phyloP scores from a whole-genome alignment of 2,329 filamentous ascomycete genomes.

The Ophiostoma ulmi region DNA sequence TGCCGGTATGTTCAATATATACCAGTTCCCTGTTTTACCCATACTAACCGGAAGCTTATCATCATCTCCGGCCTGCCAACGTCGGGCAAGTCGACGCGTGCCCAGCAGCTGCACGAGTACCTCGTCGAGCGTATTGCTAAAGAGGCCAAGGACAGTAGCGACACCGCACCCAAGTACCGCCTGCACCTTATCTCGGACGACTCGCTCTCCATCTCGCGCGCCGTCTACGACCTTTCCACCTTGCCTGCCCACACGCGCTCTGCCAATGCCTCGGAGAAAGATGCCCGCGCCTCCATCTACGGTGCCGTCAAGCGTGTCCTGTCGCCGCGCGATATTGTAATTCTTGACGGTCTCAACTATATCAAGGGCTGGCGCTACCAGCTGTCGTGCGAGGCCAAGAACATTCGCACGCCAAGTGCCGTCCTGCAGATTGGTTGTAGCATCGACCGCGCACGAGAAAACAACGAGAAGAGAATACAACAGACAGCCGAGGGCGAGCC shows the following conservation, averaged over 20 bases:
- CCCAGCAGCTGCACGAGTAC: conserved; percentile 60
- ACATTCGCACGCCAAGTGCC: conserved; percentile 67
- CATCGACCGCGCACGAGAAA: conserved; percentile 46
- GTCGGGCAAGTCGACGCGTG: conserved; percentile 63
- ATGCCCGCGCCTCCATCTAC: conserved; percentile 70
- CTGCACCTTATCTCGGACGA: conserved; percentile 72
- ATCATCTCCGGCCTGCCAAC: conserved; percentile 62
- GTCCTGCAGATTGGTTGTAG: conserved; percentile 62
- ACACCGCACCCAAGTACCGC: conserved; percentile 46
- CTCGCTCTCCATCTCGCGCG: conserved; percentile 61
- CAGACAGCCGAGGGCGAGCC: conserved; percentile 36
- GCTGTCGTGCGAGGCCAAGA: conserved; percentile 79
- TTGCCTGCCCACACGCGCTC: conserved; percentile 59
- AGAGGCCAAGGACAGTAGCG: neutral
- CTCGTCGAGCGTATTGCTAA: conserved; percentile 53
- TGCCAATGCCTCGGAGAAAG: conserved; percentile 72
- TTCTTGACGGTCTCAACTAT: conserved; percentile 77
- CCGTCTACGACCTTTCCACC: conserved; percentile 62
- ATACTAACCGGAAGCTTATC: conserved; percentile 48
- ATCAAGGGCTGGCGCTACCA: conserved; percentile 90
- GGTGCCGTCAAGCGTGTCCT: conserved; percentile 73
- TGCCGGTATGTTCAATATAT: conserved; percentile 19
- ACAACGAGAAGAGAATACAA: conserved; percentile 56
- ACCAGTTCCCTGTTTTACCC: neutral
- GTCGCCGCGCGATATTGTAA: conserved; percentile 66